Conservation (phyloP, 768 basidiomycete genomes). For the Kwoniella europaea region DNA sequence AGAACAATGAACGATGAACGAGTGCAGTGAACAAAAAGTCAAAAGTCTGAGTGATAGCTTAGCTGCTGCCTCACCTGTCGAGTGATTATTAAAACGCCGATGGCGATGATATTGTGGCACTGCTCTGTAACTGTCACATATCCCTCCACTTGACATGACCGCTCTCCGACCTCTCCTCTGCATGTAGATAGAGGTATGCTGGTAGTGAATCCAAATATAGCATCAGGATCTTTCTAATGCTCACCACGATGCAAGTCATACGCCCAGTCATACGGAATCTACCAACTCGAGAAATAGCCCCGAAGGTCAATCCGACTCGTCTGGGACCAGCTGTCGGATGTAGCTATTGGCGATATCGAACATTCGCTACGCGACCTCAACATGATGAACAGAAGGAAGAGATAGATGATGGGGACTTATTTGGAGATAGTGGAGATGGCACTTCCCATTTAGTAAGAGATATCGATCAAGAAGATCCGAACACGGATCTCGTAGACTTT, state of each 20-base stretch:
- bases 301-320: not conserved
- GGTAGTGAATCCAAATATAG: too few species aligned
- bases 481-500: not conserved
- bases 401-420: not conserved
- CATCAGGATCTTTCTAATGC: too few species aligned
- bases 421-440: not conserved
- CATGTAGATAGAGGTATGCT: too few species aligned
- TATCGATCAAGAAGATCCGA: not conserved
- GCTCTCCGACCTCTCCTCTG: not conserved
- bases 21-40: constrained; percentile 3
- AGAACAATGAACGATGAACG: not conserved
- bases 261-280: not conserved
- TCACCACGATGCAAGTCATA: not conserved
- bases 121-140: not conserved
- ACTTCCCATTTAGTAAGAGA: not conserved
- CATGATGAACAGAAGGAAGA: not conserved
- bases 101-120: constrained; percentile 3
- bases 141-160: constrained; percentile 16
- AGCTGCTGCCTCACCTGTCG: not conserved
- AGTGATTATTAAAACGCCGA: constrained; percentile 14
- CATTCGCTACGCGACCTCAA: not conserved
- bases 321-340: not conserved
- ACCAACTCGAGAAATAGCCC: not conserved
- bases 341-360: constrained; percentile 3
- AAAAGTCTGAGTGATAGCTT: not conserved